Percentiles rank a stretch among this genome's conserved stretches.
phyloP scores from a whole-genome alignment of 1,139 yeast genomes.

The Yamadazyma epiphylla region DNA sequence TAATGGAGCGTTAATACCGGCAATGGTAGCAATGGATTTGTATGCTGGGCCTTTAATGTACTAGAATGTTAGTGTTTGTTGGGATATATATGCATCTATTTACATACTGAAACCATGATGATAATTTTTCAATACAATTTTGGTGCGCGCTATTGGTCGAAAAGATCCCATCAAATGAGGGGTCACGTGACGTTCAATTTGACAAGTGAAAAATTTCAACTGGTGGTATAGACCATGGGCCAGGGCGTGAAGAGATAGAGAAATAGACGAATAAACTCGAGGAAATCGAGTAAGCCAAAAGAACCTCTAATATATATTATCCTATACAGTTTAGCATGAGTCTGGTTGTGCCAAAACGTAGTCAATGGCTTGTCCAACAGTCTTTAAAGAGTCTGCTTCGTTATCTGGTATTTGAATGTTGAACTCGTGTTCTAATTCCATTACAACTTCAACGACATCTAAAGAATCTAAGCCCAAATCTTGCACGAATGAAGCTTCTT shows the following conservation, averaged over 20 bases:
- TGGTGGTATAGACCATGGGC: no score
- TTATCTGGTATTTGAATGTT: slow-evolving; percentile 79
- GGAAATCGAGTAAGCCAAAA: no score
- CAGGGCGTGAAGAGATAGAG: no score
- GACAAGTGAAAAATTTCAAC: no score
- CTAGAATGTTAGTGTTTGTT: slow-evolving; percentile 14
- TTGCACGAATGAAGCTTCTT: slow-evolving; percentile 58
- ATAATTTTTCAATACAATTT: no score
- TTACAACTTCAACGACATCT: slow-evolving; percentile 84
- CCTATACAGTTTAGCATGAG: slow-evolving; percentile 49
- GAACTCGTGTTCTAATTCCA: slow-evolving; percentile 85
- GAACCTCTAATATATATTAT: no score
- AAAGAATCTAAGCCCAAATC: slow-evolving; percentile 85
- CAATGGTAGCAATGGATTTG: slow-evolving; percentile 29
- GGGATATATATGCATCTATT: neutral
- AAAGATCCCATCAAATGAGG: no score
- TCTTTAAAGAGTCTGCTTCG: slow-evolving; percentile 79
- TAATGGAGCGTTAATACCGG: slow-evolving; percentile 30
- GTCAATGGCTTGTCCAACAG: slow-evolving; percentile 79
- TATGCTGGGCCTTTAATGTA: slow-evolving; percentile 47
- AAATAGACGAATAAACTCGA: no score
- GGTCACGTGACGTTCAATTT: no score
- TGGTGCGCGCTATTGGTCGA: no score
- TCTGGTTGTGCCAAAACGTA: slow-evolving; percentile 72
- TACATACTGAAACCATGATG: slow-evolving; percentile 2